Conservation (phyloP, 345 rosid genomes). For the Physaria fendleri region DNA sequence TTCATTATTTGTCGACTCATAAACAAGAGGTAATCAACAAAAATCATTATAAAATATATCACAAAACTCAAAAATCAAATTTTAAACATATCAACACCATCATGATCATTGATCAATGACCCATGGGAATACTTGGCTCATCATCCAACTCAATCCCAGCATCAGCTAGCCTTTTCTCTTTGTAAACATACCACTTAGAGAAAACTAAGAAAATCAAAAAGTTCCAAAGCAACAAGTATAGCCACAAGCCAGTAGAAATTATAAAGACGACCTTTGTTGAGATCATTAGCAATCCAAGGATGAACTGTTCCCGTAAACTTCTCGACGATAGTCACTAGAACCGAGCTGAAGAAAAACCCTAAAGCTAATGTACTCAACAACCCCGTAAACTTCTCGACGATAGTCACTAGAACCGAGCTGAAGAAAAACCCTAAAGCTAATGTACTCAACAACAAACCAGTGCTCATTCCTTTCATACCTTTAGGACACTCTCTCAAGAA, state of each 20-base stretch:
- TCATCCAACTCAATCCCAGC: conserved; percentile 70
- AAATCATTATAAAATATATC: conserved; percentile 15
- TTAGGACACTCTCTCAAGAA: conserved; percentile 94
- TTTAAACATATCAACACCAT: conserved; percentile 14
- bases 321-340: conserved; percentile 65
- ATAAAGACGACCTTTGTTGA: conserved; percentile 71
- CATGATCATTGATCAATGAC: conserved; percentile 43
- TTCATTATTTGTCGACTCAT: conserved; percentile 24
- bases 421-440: conserved; percentile 82
- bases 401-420: conserved; percentile 62
- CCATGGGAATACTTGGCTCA: conserved; percentile 26
- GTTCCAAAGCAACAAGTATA: conserved; percentile 52
- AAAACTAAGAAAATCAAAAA: conserved; percentile 44
- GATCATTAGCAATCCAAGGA: conserved; percentile 83
- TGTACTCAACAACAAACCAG: conserved; percentile 81
- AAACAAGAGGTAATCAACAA: conserved; percentile 13
- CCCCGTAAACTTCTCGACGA: conserved; percentile 63
- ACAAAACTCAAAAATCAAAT: conserved; percentile 25
- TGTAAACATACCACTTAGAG: conserved; percentile 90
- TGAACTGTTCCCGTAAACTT: conserved; percentile 42
- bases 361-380: conserved; percentile 79
- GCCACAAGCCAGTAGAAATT: conserved; percentile 90
- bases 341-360: conserved; percentile 81
- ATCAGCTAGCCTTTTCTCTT: conserved; percentile 70
- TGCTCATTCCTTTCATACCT: conserved; percentile 98